Base-by-base conservation (phyloP, 2,329 filamentous ascomycete genomes). In the Hymenoscyphus salicellus region DNA sequence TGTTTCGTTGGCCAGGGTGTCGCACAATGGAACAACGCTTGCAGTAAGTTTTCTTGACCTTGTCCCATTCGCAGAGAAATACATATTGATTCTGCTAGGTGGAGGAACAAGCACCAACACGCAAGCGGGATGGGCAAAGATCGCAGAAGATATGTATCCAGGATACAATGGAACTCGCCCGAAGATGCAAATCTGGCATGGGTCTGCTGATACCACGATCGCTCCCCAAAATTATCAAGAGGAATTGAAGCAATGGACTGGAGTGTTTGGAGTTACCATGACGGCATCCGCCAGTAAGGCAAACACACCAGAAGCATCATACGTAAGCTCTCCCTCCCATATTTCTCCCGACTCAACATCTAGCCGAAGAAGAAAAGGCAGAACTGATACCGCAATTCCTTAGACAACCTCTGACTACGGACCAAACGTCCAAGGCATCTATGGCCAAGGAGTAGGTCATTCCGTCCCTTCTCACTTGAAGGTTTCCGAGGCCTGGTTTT, bases 1-100 rank as follows among this genome's bases (percentile, higher is more conserved):
- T 82, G 80, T 71, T 61, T 81, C 78, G 68, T 65, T 30, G 75
- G 78, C 1, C n/a, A 23, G 2, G 64, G 65, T 20, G 84, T 84
- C 79, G 80, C 76, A 1, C 65, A 70, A 61, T 86, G 84, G 84
- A 86, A 85, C 77, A 79, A 75, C 61, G 78, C 79, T 1, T 87
- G 84, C 74, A 78, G 83, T 2, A 23, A 52, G 46, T 52, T 23
- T 6, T 6, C 41, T 46, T 8, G n/a, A n/a, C 7, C 16, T 46
- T 46, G 17, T 2, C 14, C 38, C 14, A 11, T 43, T 17, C 17
- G 14, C 1, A 23, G 20, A 20, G 41, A 5, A 14, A 5, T 16
- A 17, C 5, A 46, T 3, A 11, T 26, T 23, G 7, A 23, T 52
- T 14, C 14, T 26, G 1, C 26, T 14, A 52, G 46, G 46, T 10